Percentiles rank a stretch among this genome's conserved stretches.
Evolutionary conservation across 208 protist species (phyloP).

Genomic region (Endotrypanum monterogeii): DNA sequence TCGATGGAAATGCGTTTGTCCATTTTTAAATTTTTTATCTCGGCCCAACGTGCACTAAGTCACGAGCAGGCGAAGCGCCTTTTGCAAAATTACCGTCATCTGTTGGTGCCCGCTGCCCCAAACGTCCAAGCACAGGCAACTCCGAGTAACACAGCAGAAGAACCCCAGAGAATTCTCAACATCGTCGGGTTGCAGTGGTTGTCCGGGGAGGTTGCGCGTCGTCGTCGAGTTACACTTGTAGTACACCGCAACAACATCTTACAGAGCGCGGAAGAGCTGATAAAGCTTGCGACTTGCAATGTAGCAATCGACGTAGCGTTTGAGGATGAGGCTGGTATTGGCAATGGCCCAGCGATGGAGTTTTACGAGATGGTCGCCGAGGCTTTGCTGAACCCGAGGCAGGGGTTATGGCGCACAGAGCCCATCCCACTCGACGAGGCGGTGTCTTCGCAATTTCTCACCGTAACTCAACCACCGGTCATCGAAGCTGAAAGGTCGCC

Average conservation of each 20-base stretch:
- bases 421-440: constrained; percentile 25
- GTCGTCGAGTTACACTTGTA: constrained; percentile 37
- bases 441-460: background rate
- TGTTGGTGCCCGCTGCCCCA: constrained; percentile 15
- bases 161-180: constrained; percentile 10
- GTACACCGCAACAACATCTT: constrained; percentile 50
- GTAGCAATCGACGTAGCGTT: constrained; percentile 76
- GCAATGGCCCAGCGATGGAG: constrained; percentile 77
- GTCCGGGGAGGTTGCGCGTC: constrained; percentile 21
- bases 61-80: constrained; percentile 17
- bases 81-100: constrained; percentile 19
- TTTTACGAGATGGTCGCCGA: constrained; percentile 71
- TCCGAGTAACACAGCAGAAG: background rate
- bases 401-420: constrained; percentile 61
- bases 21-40: constrained; percentile 62
- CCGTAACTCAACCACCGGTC: background rate
- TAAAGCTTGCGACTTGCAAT: constrained; percentile 53
- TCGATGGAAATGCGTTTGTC: constrained; percentile 60
- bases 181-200: constrained; percentile 64
- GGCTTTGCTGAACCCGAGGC: constrained; percentile 36
- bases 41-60: constrained; percentile 44
- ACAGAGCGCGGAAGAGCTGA: constrained; percentile 43
- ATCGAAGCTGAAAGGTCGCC: background rate
- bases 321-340: constrained; percentile 76
- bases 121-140: background rate